Evolutionary conservation across 2,329 filamentous ascomycete genomes (phyloP).

Genomic region (Alternaria brassicicola): DNA sequence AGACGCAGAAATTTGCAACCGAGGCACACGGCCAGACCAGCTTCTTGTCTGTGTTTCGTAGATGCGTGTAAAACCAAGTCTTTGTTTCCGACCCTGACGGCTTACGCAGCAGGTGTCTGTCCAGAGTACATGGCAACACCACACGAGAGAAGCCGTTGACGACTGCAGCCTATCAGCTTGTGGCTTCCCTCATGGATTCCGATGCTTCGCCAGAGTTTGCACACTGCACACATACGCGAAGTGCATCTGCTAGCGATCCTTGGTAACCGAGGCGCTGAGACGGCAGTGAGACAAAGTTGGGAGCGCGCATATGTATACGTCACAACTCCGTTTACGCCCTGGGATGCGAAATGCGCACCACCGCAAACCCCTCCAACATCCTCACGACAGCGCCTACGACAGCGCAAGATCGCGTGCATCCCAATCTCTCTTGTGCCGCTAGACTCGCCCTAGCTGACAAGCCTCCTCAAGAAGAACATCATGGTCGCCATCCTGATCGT

Average conservation of each 20-base stretch:
- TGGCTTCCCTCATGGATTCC: not conserved
- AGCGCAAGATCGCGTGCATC: not conserved
- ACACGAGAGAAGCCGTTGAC: not conserved
- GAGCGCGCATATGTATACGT: slow-evolving; percentile 26
- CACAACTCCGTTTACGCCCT: slow-evolving; percentile 18
- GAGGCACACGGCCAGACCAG: slow-evolving; percentile 7
- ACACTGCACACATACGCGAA: not conserved
- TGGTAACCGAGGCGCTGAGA: slow-evolving; percentile 31
- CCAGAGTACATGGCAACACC: not conserved
- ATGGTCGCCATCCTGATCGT: slow-evolving; percentile 38
- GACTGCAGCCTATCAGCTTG: not conserved
- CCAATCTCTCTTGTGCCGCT: not conserved
- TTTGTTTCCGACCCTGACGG: not conserved
- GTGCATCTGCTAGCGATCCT: slow-evolving; percentile 1
- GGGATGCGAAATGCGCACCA: slow-evolving; percentile 12
- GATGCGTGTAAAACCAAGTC: slow-evolving; percentile 2
- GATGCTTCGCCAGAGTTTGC: not conserved
- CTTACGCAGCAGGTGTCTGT: not conserved
- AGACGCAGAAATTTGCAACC: slow-evolving; percentile 1
- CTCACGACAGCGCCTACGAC: not conserved
- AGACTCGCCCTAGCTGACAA: not conserved
- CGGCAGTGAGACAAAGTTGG: slow-evolving; percentile 32
- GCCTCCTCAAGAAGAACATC: slow-evolving; percentile 3
- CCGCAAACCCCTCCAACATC: not conserved
- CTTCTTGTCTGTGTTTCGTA: not conserved